Evolutionary conservation across 345 rosid species (phyloP), one percentile per base, ranked within the genome.

Genomic region (Kernera saxatilis): DNA sequence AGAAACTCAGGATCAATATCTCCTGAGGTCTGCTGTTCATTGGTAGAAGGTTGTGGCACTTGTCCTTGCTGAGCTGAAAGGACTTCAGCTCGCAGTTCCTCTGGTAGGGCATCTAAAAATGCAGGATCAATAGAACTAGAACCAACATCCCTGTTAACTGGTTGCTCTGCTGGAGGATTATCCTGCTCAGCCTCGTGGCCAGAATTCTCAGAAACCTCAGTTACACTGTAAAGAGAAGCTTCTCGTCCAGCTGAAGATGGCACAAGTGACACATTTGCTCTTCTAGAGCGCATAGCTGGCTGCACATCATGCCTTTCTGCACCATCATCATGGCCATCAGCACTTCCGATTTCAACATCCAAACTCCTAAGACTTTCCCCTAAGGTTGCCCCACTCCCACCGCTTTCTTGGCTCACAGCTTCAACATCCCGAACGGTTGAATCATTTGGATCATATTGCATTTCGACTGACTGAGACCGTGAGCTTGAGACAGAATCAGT

Each of bases 281-380:
- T 87, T 80, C 97, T 91, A 39, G 78, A 46, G 27, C 94, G 92
- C 17, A 54, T 41, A 64, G 84, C 75, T 76, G 84, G 80, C 50
- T 84, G 96, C 45, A 81, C 83, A 59, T 91, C 91, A 77, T 85
- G 94, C 79, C 98, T 89, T 64, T 93, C 98, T 32, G 90, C 90
- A 74, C 91, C 94, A 72, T 91, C 98, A 68, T 91, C 98, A 79
- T 87, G 98, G 35, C 96, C 97, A 89, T 93, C 98, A 39, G 96
- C 97, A 80, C 98, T 93, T 71, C 98, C 98, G 41, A 93, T 93
- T 76, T 93, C 97, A 81, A 93, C 98, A 77, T 93, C 98, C 59
- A 93, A 79, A 80, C 98, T 93, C 72, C 97, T 84, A 35, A 91
- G 96, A 80, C 97, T 93, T 79, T 93, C 98, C 49, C 97, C 97